Percentiles rank a stretch among this genome's conserved stretches.
Evolutionary conservation across 2,329 filamentous ascomycete genomes (phyloP).

Genomic region (Apiospora pterosperma): DNA sequence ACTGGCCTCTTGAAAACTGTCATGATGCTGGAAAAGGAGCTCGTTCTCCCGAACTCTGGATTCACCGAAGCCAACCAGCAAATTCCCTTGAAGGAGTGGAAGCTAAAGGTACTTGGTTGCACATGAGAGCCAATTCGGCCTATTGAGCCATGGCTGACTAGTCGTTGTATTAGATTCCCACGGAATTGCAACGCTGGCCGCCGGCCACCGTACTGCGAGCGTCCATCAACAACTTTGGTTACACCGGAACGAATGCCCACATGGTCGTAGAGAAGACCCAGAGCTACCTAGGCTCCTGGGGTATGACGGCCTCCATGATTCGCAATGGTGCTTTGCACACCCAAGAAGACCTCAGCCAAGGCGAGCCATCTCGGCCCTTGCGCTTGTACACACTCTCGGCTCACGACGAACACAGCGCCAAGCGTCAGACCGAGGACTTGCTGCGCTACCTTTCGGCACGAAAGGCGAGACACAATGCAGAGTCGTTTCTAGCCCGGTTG

Average conservation of each 20-base stretch:
- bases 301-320: neutral
- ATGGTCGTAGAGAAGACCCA: slow-evolving; percentile 17
- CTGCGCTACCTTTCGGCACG: no score
- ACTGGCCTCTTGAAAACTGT: slow-evolving; percentile 44
- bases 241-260: slow-evolving; percentile 18
- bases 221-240: slow-evolving; percentile 18
- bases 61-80: neutral
- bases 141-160: no score
- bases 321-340: no score
- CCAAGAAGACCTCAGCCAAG: no score
- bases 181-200: neutral
- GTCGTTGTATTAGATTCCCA: no score
- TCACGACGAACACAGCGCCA: no score
- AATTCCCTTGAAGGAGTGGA: neutral
- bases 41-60: slow-evolving; percentile 32
- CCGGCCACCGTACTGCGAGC: neutral
- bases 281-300: neutral
- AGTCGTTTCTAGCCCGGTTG: no score
- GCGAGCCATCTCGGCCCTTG: no score
- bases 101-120: neutral
- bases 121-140: no score
- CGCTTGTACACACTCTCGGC: no score
- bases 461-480: no score
- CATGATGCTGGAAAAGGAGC: slow-evolving; percentile 34
- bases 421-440: no score